Conservation (phyloP, 2,329 filamentous ascomycete genomes). For the Cylindrodendrum hubeiense region DNA sequence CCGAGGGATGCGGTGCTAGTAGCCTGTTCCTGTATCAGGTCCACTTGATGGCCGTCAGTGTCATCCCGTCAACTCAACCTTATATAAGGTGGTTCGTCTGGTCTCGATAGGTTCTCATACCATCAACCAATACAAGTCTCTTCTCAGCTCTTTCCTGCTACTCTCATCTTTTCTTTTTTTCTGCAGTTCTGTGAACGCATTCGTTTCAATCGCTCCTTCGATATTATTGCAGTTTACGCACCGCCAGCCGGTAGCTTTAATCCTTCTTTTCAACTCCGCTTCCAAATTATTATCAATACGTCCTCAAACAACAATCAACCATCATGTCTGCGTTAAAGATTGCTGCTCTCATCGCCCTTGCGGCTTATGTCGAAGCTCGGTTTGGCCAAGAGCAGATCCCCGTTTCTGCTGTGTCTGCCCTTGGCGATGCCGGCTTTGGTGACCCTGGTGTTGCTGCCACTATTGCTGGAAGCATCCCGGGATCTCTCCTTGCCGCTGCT, state of each 20-base stretch:
- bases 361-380: constrained; percentile 63
- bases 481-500: constrained; percentile 72
- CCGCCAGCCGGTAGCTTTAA: constrained; percentile 39
- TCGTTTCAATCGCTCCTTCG: constrained; percentile 41
- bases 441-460: constrained; percentile 71
- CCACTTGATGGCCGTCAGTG: not conserved
- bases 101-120: constrained; percentile 21
- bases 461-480: constrained; percentile 71
- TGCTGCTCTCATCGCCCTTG: constrained; percentile 31
- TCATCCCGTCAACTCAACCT: constrained; percentile 8
- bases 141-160: constrained; percentile 22
- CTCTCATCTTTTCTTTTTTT: constrained; percentile 29
- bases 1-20: not conserved
- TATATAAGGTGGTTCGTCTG: constrained; percentile 40
- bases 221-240: constrained; percentile 30
- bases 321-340: constrained; percentile 33
- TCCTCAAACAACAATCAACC: constrained; percentile 11
- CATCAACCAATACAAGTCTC: constrained; percentile 30
- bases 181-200: constrained; percentile 48
- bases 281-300: constrained; percentile 15
- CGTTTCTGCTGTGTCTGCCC: constrained; percentile 65
- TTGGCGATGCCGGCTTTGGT: constrained; percentile 62
- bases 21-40: not conserved
- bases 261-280: constrained; percentile 12
- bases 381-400: constrained; percentile 75